A percentile compares a stretch with the other conserved stretches of the same genome.
Conservation (phyloP, 2,329 filamentous ascomycete species). For the Mollisiaceae sp. region DNA sequence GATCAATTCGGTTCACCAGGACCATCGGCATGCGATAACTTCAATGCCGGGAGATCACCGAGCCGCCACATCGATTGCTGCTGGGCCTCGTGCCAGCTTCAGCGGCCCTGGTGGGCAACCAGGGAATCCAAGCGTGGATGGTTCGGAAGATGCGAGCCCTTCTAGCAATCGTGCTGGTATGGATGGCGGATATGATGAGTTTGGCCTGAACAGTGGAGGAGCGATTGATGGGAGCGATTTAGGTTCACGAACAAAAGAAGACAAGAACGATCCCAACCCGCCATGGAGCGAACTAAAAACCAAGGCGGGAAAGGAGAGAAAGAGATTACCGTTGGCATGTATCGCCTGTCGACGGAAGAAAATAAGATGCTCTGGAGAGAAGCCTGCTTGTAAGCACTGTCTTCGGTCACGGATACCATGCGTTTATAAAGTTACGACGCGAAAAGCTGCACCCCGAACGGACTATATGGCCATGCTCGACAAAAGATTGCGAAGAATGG, state of each 20-base stretch:
- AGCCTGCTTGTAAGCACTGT: slow-evolving; percentile 96
- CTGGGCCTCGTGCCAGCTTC: slow-evolving; percentile 32
- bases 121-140: slow-evolving; percentile 38
- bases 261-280: slow-evolving; percentile 63
- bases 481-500: slow-evolving; percentile 94
- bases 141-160: slow-evolving; percentile 43
- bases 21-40: slow-evolving; percentile 30
- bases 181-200: slow-evolving; percentile 55
- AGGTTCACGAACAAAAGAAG: slow-evolving; percentile 58
- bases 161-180: slow-evolving; percentile 38
- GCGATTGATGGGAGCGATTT: slow-evolving; percentile 59
- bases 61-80: slow-evolving; percentile 33
- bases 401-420: slow-evolving; percentile 90
- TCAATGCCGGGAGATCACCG: slow-evolving; percentile 34
- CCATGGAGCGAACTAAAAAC: slow-evolving; percentile 86
- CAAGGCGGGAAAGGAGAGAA: slow-evolving; percentile 94
- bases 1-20: slow-evolving; percentile 31
- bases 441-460: slow-evolving; percentile 91
- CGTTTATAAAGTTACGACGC: slow-evolving; percentile 94
- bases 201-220: slow-evolving; percentile 55
- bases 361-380: slow-evolving; percentile 96
- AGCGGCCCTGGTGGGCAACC: slow-evolving; percentile 30
- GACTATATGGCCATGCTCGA: slow-evolving; percentile 99
- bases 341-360: slow-evolving; percentile 97
- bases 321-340: slow-evolving; percentile 89